These are phyloP conservation scores for Fusarium miscanthi DNA, from an alignment of 2,329 filamentous ascomycete species.

Conservation along the genomic window DNA sequence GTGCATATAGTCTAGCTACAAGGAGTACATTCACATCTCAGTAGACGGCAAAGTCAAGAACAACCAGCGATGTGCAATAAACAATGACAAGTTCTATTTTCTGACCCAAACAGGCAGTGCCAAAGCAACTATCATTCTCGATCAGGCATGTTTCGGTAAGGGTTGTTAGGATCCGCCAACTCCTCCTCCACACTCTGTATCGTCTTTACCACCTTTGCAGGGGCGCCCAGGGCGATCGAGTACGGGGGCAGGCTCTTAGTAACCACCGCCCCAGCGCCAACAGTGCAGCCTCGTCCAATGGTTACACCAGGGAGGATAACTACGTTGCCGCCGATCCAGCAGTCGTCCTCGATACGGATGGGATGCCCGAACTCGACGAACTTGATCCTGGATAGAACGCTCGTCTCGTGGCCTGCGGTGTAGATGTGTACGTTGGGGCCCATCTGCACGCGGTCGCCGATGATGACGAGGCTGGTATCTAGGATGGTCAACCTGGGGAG, in stretches of 20 bases:
- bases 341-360: conserved; percentile 63
- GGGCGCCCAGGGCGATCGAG: conserved; percentile 60
- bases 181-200: conserved; percentile 53
- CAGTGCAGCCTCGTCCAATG: conserved; percentile 63
- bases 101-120: neutral
- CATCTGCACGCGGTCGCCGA: conserved; percentile 77
- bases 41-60: neutral
- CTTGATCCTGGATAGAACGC: conserved; percentile 61
- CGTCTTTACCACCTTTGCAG: conserved; percentile 61
- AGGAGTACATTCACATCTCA: neutral
- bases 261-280: conserved; percentile 63
- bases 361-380: conserved; percentile 59
- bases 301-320: conserved; percentile 64
- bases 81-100: neutral
- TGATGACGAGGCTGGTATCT: conserved; percentile 76
- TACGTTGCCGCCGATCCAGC: conserved; percentile 64
- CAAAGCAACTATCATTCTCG: conserved; percentile 19
- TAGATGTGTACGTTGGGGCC: conserved; percentile 79
- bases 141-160: conserved; percentile 43
- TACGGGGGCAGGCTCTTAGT: conserved; percentile 62
- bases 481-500: conserved; percentile 62
- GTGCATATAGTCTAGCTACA: neutral
- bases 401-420: conserved; percentile 77
- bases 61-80: too few relatives aligned
- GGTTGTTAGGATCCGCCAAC: conserved; percentile 41